Evolutionary conservation across 306 rosid genomes (phyloP), one percentile per base, ranked within the genome.

Genomic region (Quercus rubra): DNA sequence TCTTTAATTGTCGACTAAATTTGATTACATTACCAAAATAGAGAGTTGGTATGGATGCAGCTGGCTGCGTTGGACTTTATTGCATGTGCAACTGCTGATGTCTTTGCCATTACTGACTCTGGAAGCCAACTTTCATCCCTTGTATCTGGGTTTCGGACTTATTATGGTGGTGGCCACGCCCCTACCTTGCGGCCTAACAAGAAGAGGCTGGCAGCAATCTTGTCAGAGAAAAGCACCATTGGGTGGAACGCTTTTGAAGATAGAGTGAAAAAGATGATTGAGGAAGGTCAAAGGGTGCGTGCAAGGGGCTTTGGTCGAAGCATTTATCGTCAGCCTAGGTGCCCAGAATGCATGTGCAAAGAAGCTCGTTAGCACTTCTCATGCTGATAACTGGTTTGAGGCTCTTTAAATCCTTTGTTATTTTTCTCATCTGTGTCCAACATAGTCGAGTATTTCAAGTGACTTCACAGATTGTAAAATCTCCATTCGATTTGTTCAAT

Each of bases 111-210:
- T 96, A 95, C 98, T 0, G 99, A 95, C 75, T 91, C 99, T 18
- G 98, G 99, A 63, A 92, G 99, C 92, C 98, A 95, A 91, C 90
- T 95, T 71, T 93, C 99, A 55, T 95, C 99, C 51, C 70, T 95
- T 80, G 99, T 95, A 67, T 89, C 99, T 49, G 99, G 99, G 68
- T 85, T 89, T 80, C 89, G 98, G 73, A 91, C 92, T n/a, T 92
- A 95, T 81, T 91, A 83, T 58, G 97, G 99, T 1, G 83, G 77
- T 0, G 88, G 92, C 30, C 83, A 67, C 21, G 96, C 96, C 61
- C 96, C 98, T 33, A 90, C 89, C 23, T 73, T 95, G 86, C 81
- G 96, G 83, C 99, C 99, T 1, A 91, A 95, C 88, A 95, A 95
- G 86, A 93, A 90, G 79, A 88, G 97, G 83, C 78, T 95, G 81